Percentiles rank a stretch among this genome's conserved stretches.
Conservation (phyloP, 805 yeast species). For the Zygosaccharomyces gambellarensis region DNA sequence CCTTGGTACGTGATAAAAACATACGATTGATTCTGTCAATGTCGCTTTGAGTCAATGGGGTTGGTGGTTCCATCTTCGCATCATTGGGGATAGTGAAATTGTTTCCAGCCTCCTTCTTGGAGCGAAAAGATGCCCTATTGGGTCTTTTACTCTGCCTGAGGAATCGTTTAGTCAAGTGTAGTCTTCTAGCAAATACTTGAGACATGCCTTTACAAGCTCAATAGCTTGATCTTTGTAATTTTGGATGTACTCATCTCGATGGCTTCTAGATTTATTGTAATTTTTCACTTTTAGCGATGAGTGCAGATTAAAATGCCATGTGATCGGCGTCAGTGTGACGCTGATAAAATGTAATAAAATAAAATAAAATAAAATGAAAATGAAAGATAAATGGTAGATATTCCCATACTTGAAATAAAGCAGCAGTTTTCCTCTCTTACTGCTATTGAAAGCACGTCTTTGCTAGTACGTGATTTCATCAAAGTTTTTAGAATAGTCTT, state of each 20-base stretch:
- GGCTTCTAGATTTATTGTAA: not conserved
- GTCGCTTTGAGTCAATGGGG: slow-evolving; percentile 10
- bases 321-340: not conserved
- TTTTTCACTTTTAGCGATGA: not conserved
- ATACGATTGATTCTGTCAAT: slow-evolving; percentile 15
- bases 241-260: not conserved
- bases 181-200: slow-evolving; percentile 2
- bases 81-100: not conserved
- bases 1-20: slow-evolving; percentile 25
- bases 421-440: too few species aligned
- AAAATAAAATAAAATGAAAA: not conserved
- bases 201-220: not conserved
- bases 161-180: slow-evolving; percentile 1
- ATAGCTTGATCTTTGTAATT: not conserved
- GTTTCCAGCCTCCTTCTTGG: not conserved
- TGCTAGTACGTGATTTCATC: too few species aligned
- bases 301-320: not conserved
- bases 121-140: not conserved
- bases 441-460: too few species aligned
- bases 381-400: not conserved
- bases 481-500: too few species aligned
- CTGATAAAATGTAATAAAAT: not conserved
- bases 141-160: not conserved
- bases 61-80: slow-evolving; percentile 1
- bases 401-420: too few species aligned